phyloP scores from a whole-genome alignment of 2,329 filamentous ascomycete genomes.

The Phaeosphaeriaceae sp. region DNA sequence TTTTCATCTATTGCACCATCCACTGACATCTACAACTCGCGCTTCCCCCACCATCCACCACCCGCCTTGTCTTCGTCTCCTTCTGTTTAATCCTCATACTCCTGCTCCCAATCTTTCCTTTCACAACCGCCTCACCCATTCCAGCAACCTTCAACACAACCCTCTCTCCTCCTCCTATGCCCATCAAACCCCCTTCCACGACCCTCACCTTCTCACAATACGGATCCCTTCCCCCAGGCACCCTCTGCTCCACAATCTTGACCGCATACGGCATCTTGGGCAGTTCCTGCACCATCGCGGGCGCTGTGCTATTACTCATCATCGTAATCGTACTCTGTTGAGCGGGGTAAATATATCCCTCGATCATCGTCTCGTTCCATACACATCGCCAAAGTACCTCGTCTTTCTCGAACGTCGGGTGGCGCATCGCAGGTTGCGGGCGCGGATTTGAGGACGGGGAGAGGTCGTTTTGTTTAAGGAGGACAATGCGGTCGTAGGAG shows the following conservation, averaged over 20 bases:
- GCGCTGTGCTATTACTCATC: neutral
- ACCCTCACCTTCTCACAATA: conserved; percentile 30
- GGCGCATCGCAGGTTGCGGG: neutral
- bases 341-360: conserved; percentile 31
- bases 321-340: conserved; percentile 5
- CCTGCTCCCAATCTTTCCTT: conserved; percentile 7
- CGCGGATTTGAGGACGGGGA: neutral
- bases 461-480: conserved; percentile 27
- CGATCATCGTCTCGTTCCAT: conserved; percentile 35
- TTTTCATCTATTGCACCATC: conserved; percentile 22
- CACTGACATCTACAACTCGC: conserved; percentile 30
- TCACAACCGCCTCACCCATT: conserved; percentile 6
- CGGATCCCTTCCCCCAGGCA: conserved; percentile 20
- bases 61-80: neutral
- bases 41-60: conserved; percentile 5
- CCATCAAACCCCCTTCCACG: conserved; percentile 2
- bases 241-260: conserved; percentile 31
- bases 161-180: conserved; percentile 1
- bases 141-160: conserved; percentile 12
- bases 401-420: conserved; percentile 17
- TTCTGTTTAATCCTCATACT: neutral
- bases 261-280: conserved; percentile 30
- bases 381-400: conserved; percentile 34
- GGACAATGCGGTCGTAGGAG: conserved; percentile 31
- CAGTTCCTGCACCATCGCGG: neutral